Conservation (phyloP, 257 asterid species). For the Nicotiana otophora region DNA sequence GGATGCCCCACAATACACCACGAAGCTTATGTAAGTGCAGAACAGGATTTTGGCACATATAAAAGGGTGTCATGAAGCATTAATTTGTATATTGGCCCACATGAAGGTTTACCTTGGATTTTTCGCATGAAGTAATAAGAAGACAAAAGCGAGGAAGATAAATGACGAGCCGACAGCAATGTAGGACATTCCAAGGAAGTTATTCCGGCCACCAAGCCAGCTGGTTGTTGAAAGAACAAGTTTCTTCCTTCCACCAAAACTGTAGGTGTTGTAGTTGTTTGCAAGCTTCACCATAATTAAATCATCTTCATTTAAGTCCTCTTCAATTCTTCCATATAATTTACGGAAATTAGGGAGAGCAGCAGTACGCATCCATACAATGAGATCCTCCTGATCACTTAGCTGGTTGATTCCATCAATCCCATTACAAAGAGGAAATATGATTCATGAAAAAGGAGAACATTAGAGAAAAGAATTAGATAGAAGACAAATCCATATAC, state of each 20-base stretch:
- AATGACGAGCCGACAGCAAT: conserved; percentile 41
- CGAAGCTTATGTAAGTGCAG: neutral
- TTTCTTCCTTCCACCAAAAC: conserved; percentile 68
- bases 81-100: neutral
- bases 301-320: conserved; percentile 52
- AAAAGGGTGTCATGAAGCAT: neutral
- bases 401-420: conserved; percentile 41
- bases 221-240: conserved; percentile 62
- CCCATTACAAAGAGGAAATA: conserved; percentile 3
- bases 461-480: neutral
- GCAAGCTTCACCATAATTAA: conserved; percentile 36
- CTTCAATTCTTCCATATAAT: conserved; percentile 68
- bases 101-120: conserved; percentile 47
- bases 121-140: conserved; percentile 50
- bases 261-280: conserved; percentile 74
- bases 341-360: conserved; percentile 68
- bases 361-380: conserved; percentile 80
- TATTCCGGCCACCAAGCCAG: conserved; percentile 72
- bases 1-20: neutral
- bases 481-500: neutral
- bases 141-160: conserved; percentile 44
- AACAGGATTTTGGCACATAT: conserved; percentile 10
- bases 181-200: conserved; percentile 61
- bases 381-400: conserved; percentile 74
- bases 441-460: neutral